Percentiles rank a stretch among this genome's conserved stretches.
Conservation (phyloP, 768 basidiomycete species). For the Clitopilus hobsonii region DNA sequence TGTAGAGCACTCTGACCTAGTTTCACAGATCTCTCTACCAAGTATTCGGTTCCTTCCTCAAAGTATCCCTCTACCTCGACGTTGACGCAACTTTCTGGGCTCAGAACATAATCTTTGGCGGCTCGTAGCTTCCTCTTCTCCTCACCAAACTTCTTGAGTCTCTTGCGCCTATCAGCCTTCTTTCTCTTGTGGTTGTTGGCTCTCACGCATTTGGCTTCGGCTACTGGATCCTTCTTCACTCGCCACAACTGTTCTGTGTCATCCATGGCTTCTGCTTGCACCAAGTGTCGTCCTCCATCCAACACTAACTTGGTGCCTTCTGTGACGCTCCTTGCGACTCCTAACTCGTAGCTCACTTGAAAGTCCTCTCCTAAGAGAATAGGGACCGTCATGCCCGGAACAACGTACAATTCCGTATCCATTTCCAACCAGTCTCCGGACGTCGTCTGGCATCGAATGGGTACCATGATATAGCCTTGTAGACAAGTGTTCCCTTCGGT, state of each 20-base stretch:
- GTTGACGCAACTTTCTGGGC: constrained; percentile 2
- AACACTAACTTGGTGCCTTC: no score
- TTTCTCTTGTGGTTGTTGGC: no score
- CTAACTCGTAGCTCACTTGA: constrained; percentile 25
- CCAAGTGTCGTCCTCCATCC: no score
- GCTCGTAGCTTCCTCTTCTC: not conserved
- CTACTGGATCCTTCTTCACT: no score
- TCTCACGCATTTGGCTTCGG: no score
- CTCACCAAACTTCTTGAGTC: not conserved
- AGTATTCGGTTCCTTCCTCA: no score
- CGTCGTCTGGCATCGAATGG: constrained; percentile 19
- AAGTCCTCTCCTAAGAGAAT: constrained; percentile 29
- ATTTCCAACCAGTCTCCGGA: constrained; percentile 16
- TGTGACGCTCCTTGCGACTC: constrained; percentile 7
- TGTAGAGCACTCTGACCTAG: no score
- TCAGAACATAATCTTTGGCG: not conserved
- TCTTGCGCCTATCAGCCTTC: not conserved
- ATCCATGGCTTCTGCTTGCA: no score
- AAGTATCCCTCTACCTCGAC: constrained; percentile 2
- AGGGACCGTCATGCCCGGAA: constrained; percentile 21
- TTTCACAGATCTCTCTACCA: no score
- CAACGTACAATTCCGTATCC: constrained; percentile 23
- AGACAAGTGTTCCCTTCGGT: constrained; percentile 20
- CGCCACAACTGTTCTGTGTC: no score
- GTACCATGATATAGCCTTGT: constrained; percentile 19